Evolutionary conservation across 805 yeast species (phyloP), one percentile per base, ranked within the genome.

Genomic region (Danielia oregonensis): DNA sequence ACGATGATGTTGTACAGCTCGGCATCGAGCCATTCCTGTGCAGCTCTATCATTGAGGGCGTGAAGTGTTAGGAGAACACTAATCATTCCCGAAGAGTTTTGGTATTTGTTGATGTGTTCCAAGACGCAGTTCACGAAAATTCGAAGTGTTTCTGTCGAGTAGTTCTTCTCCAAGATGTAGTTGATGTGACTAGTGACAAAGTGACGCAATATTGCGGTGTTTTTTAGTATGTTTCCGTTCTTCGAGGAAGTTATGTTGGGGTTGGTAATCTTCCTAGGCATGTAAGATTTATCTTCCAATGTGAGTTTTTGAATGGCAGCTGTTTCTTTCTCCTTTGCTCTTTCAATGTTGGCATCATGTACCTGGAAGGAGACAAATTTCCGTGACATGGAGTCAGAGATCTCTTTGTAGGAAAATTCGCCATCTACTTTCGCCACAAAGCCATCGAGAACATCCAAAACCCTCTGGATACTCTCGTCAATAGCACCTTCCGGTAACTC

Each of bases 81-180:
- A 1, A 52, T 44, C 4, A 57, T 38, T 1, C 63, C 70, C 2
- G 65, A 46, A 29, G 57, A 56, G 42, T 65, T 65, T 33, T 63
- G 68, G 43, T 56, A 53, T 13, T 55, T 32, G 21, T 49, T 50
- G 15, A 65, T 40, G 42, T 65, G 70, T 39, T 60, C 55, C 23
- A 68, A 43, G 2, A 65, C 17, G 35, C 71, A 63, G 36, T 64
- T 63, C 18, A 66, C 36, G 35, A 67, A 63, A 2, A 55, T 29
- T 3, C 33, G 43, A 13, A 54, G 30, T 7, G 54, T 49, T 8
- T 17, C 21, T n/a, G 8, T 7, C 11, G 34, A 23, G 26, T 37
- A 34, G 2, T 26, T 4, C 10, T 29, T 32, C 13, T 25, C 17
- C 7, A 17, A 16, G 10, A 54, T 40, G 37, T 61, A 59, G 11